Evolutionary conservation across 768 basidiomycete genomes (phyloP).

Genomic region (Serendipita sp.): DNA sequence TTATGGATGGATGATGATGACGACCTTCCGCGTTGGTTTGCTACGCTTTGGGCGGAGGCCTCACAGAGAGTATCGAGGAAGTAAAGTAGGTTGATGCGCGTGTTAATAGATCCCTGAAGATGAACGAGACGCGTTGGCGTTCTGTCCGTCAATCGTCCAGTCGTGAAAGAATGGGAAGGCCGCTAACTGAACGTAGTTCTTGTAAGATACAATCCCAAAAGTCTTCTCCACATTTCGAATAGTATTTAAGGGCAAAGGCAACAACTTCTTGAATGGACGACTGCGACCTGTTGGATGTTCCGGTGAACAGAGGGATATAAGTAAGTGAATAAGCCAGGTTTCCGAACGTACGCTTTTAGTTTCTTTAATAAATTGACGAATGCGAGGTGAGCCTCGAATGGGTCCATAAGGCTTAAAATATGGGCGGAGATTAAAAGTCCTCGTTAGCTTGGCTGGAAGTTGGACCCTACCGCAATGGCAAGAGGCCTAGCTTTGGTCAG

Average conservation of each 20-base stretch:
- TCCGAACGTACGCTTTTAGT: slow-evolving; percentile 44
- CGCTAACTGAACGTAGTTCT: slow-evolving; percentile 68
- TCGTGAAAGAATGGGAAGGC: background rate
- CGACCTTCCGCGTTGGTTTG: slow-evolving; percentile 26
- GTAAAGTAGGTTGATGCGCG: slow-evolving; percentile 85
- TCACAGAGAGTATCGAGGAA: slow-evolving; percentile 82
- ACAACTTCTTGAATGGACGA: slow-evolving; percentile 83
- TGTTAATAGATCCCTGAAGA: slow-evolving; percentile 64
- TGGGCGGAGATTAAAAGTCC: background rate
- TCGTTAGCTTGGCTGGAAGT: background rate
- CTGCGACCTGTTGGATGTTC: slow-evolving; percentile 43
- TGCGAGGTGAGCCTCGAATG: slow-evolving; percentile 61
- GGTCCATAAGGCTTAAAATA: slow-evolving; percentile 32
- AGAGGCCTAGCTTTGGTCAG: background rate
- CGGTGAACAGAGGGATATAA: slow-evolving; percentile 5
- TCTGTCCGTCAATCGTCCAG: background rate
- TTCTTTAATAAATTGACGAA: slow-evolving; percentile 46
- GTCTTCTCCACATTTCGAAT: slow-evolving; percentile 73
- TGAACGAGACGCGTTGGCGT: background rate
- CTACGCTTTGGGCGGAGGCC: slow-evolving; percentile 42
- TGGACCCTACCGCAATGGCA: background rate
- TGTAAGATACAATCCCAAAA: slow-evolving; percentile 88
- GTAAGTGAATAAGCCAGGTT: background rate
- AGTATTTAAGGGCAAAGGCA: slow-evolving; percentile 70
- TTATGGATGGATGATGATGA: slow-evolving; percentile 24